Percentiles rank a stretch among this genome's conserved stretches.
These are phyloP conservation scores for Paramecium tetraurelia DNA, from an alignment of 73 alveolate genomes.

Conservation along the genomic window DNA sequence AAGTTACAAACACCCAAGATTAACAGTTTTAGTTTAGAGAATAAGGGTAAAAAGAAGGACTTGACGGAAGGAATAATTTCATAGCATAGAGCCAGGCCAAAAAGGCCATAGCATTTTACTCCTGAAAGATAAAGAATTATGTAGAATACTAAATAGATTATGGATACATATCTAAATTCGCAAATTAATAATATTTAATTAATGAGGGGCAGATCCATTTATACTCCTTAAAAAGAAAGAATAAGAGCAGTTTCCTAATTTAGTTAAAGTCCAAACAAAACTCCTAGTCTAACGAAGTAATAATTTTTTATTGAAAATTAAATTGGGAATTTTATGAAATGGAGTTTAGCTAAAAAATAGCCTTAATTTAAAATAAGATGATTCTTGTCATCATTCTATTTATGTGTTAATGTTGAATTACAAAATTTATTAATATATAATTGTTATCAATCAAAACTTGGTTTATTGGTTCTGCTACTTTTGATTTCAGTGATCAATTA, in stretches of 20 bases:
- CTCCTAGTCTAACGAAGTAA: not conserved
- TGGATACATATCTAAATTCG: not conserved
- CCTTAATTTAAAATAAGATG: not conserved
- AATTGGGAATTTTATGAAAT: not conserved
- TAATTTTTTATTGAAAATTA: not conserved
- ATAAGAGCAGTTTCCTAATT: not conserved
- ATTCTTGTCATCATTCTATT: not conserved
- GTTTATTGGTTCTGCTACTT: slow-evolving; percentile 16
- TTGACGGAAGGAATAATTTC: not conserved
- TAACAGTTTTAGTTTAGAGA: not conserved
- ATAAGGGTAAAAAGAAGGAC: not conserved
- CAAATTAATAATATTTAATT: not conserved
- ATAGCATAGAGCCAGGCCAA: not conserved
- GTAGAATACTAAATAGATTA: not conserved
- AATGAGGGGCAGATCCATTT: not conserved
- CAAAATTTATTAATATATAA: not conserved
- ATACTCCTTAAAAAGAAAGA: not conserved
- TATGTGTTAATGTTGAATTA: not conserved
- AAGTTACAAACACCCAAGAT: not conserved
- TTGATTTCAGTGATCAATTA: not conserved
- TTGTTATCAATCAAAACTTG: slow-evolving; percentile 1
- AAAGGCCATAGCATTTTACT: not conserved
- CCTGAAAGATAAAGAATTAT: not conserved
- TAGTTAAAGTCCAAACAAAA: not conserved
- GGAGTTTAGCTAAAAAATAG: not conserved